Percentiles rank a stretch among this genome's conserved stretches.
These are phyloP conservation scores for Pseudomonodictys pantanalensis DNA, from an alignment of 495 filamentous ascomycete genomes.

Conservation along the genomic window DNA sequence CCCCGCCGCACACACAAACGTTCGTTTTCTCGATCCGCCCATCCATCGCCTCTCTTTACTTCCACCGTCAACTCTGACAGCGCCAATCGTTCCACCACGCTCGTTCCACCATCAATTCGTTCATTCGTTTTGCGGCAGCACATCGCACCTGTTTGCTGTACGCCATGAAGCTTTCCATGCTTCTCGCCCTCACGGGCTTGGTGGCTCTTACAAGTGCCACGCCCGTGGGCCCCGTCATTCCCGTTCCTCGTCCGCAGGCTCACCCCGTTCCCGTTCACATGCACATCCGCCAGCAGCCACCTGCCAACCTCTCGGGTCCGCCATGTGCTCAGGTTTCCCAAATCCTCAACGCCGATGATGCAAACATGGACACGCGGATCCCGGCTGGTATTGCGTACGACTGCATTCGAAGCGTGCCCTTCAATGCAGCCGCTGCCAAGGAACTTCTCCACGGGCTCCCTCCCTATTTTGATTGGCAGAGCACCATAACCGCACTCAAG, in stretches of 20 bases:
- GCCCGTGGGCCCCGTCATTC: slow-evolving; percentile 6
- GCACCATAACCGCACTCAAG: slow-evolving; percentile 34
- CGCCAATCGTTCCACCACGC: neutral
- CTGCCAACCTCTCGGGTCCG: neutral
- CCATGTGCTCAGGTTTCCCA: slow-evolving; percentile 29
- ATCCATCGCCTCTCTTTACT: neutral
- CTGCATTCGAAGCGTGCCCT: slow-evolving; percentile 31
- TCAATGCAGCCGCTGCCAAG: slow-evolving; percentile 29
- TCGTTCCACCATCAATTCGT: neutral
- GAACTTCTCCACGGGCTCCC: slow-evolving; percentile 26
- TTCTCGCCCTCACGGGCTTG: slow-evolving; percentile 18
- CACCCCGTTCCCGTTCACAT: neutral
- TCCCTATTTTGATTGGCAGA: slow-evolving; percentile 40
- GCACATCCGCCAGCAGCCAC: neutral
- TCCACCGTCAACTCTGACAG: neutral
- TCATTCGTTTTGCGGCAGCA: neutral
- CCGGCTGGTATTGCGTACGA: slow-evolving; percentile 30
- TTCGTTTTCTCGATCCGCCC: neutral
- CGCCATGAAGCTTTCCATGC: slow-evolving; percentile 4
- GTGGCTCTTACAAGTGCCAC: slow-evolving; percentile 12
- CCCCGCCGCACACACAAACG: neutral
- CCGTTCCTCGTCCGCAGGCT: slow-evolving; percentile 4
- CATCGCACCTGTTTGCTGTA: neutral
- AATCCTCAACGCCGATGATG: slow-evolving; percentile 1
- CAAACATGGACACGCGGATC: neutral